Percentiles rank a stretch among this genome's conserved stretches.
phyloP scores from a whole-genome alignment of 2,329 filamentous ascomycete species.

The Cytospora mali region DNA sequence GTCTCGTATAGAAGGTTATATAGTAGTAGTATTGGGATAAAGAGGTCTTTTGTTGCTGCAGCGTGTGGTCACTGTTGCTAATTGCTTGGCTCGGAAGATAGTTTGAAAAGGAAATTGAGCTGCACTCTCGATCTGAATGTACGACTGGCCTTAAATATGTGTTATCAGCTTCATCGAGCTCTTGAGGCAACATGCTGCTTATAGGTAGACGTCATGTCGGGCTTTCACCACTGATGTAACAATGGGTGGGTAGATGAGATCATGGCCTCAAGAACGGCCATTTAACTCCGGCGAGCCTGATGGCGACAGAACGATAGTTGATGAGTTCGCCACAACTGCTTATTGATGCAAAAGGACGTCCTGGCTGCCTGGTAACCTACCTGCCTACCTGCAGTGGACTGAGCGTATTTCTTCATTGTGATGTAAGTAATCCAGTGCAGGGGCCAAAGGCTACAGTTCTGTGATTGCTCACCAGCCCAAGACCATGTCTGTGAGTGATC shows the following conservation, averaged over 20 bases:
- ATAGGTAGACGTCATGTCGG: constrained; percentile 19
- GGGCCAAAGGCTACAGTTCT: background rate
- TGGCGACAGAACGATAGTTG: background rate
- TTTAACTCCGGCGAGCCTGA: background rate
- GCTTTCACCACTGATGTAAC: constrained; percentile 12
- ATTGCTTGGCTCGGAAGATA: background rate
- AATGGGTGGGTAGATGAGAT: constrained; percentile 13
- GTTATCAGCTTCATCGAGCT: background rate
- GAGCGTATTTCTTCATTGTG: constrained; percentile 13
- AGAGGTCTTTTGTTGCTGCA: background rate
- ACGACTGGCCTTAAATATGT: background rate
- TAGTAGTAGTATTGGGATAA: background rate
- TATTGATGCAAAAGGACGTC: background rate
- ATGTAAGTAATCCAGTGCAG: constrained; percentile 12
- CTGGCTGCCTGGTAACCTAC: too few species aligned
- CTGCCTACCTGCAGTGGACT: background rate
- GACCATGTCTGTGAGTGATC: background rate
- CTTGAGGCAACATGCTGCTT: background rate
- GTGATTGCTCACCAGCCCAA: background rate
- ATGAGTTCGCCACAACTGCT: background rate
- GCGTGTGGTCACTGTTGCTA: background rate
- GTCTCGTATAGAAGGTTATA: background rate
- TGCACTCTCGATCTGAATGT: background rate
- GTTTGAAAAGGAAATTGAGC: too few species aligned
- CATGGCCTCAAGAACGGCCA: background rate